Evolutionary conservation across 1,284 basidiomycete genomes (phyloP), one percentile per base, ranked within the genome.

Genomic region (Rugiboletus extremiorientalis): DNA sequence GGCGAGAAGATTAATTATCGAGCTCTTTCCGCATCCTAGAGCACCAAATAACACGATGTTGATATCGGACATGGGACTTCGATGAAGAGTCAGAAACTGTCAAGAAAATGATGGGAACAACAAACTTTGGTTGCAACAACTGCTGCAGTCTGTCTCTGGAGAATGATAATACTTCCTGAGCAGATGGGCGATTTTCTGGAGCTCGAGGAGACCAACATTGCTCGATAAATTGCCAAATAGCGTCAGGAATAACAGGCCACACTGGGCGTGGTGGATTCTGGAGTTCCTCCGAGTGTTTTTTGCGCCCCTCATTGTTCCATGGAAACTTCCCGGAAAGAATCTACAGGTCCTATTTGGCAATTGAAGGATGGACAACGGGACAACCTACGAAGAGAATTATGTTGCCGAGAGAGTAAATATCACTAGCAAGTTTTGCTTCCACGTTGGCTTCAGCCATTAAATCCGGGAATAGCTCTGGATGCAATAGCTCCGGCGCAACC

Each of bases 11-110:
- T 63, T 63, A 43, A 63, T 43, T 23, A 63, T 46, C 0, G 59
- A 64, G 25, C 62, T 63, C 55, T 61, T 63, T 15, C 62, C 62
- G 15, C 51, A 57, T 2, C 62, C 62, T 7, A 36, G 14, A 18
- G 40, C 23, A 28, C 62, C 62, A 18, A 63, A 62, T 18, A 63
- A 18, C 6, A 55, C 50, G 20, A 62, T 52, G 1, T 62, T 62
- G 40, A 59, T 50, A 8, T 45, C 51, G 8, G 56, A 42, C 3
- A 15, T 10, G 27, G 34, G 40, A 36, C 59, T 60, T 22, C 6
- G 6, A 48, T 30, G 1, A 8, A 27, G 7, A 18, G 47, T 59
- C 25, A 58, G 44, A 4, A 5, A 1, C 25, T 10, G 6, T 9
- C 14, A 40, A 33, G 7, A 18, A 50, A 23, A 23, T 27, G 5